Evolutionary conservation across 306 rosid species (phyloP).

Genomic region (Quercus mongolica): DNA sequence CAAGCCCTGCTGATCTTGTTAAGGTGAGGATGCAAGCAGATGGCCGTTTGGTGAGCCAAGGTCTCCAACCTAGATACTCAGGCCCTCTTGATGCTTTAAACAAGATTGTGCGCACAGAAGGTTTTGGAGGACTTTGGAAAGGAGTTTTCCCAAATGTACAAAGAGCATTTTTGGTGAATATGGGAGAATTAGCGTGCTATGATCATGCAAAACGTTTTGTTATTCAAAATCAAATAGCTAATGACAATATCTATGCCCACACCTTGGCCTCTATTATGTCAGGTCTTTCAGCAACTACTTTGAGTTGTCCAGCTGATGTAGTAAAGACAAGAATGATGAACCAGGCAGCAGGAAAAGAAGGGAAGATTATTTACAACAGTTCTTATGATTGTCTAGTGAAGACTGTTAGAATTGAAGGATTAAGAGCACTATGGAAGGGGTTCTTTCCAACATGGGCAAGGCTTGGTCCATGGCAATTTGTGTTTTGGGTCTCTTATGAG

Average conservation of each 20-base stretch:
- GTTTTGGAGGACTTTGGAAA: constrained; percentile 74
- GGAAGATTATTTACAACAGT: constrained; percentile 44
- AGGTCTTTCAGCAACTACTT: constrained; percentile 68
- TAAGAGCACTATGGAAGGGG: constrained; percentile 85
- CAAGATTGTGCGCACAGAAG: constrained; percentile 64
- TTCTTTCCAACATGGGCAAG: constrained; percentile 95
- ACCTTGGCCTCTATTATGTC: constrained; percentile 74
- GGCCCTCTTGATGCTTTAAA: constrained; percentile 72
- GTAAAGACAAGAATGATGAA: constrained; percentile 95
- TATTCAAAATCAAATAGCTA: constrained; percentile 48
- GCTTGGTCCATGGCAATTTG: constrained; percentile 94
- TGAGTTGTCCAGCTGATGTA: constrained; percentile 94
- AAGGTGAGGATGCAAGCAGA: constrained; percentile 98
- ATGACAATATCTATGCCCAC: constrained; percentile 69
- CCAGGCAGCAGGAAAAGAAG: constrained; percentile 46
- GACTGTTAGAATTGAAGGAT: constrained; percentile 78
- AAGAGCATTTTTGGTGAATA: constrained; percentile 88
- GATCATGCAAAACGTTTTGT: constrained; percentile 78
- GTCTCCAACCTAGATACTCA: constrained; percentile 62
- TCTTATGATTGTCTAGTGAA: constrained; percentile 76
- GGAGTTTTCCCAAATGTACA: constrained; percentile 83
- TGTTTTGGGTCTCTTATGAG: constrained; percentile 92
- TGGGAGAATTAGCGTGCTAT: constrained; percentile 89
- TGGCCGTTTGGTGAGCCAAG: constrained; percentile 56
- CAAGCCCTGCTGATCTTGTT: constrained; percentile 94